These are phyloP conservation scores for Apiospora saccharicola DNA, from an alignment of 2,329 filamentous ascomycete genomes.

Conservation along the genomic window DNA sequence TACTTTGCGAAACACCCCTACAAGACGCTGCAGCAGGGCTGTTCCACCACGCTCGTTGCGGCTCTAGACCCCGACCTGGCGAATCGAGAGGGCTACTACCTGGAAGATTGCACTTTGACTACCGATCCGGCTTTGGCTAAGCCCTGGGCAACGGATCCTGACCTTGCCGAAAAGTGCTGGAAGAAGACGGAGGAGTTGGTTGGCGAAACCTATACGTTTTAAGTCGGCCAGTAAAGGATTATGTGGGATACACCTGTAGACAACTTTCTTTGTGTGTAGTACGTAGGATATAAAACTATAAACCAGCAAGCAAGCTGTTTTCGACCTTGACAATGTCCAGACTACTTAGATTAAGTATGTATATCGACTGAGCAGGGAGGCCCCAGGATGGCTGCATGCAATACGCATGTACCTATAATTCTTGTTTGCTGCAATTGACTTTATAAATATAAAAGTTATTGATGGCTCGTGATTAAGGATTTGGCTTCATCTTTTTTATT, in stretches of 20 bases:
- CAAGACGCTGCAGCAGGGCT: constrained; percentile 51
- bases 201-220: constrained; percentile 43
- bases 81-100: constrained; percentile 41
- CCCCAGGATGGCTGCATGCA: background rate
- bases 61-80: constrained; percentile 51
- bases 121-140: constrained; percentile 38
- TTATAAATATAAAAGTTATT: background rate
- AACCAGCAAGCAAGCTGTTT: background rate
- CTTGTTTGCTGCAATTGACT: background rate
- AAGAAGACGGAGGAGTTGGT: constrained; percentile 47
- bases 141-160: constrained; percentile 45
- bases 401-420: background rate
- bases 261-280: background rate
- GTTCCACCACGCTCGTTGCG: constrained; percentile 50
- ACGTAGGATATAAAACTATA: background rate
- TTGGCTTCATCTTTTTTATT: background rate
- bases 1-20: constrained; percentile 25
- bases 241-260: background rate
- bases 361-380: background rate
- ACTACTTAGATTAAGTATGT: background rate
- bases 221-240: background rate
- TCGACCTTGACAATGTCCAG: background rate
- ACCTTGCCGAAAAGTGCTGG: constrained; percentile 48
- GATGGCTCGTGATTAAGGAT: background rate
- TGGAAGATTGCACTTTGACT: constrained; percentile 45